Percentiles rank a stretch among this genome's conserved stretches.
Evolutionary conservation across 2,329 filamentous ascomycete genomes (phyloP).

Genomic region (Esteya vermicola): DNA sequence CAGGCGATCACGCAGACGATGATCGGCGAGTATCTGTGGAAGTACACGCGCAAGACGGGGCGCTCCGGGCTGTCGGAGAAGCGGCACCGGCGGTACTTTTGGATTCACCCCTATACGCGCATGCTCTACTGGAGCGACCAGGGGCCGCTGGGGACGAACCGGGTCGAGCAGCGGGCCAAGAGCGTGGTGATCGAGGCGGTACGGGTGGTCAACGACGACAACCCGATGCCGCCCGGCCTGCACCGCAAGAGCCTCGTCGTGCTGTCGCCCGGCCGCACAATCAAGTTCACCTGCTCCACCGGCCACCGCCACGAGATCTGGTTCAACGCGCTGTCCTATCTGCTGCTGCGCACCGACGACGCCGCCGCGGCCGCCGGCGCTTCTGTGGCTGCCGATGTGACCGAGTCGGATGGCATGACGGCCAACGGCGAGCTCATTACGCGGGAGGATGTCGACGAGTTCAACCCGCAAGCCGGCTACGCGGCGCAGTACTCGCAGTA

Average conservation of each 20-base stretch:
- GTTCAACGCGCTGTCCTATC: slow-evolving; percentile 93
- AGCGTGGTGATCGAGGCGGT: slow-evolving; percentile 90
- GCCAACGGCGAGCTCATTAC: slow-evolving; percentile 35
- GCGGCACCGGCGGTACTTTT: slow-evolving; percentile 90
- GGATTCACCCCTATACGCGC: slow-evolving; percentile 94
- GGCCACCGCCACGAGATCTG: slow-evolving; percentile 93
- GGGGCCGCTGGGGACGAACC: slow-evolving; percentile 67
- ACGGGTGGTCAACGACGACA: slow-evolving; percentile 83
- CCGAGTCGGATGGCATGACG: slow-evolving; percentile 38
- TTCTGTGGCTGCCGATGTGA: no score
- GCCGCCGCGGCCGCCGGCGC: no score
- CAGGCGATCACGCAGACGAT: slow-evolving; percentile 98
- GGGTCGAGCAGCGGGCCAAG: slow-evolving; percentile 64
- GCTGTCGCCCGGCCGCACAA: slow-evolving; percentile 70
- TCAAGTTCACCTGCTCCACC: slow-evolving; percentile 91
- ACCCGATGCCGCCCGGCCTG: slow-evolving; percentile 85
- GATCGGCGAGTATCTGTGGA: slow-evolving; percentile 98
- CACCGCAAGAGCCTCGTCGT: slow-evolving; percentile 90
- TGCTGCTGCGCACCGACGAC: slow-evolving; percentile 59
- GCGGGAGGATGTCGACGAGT: slow-evolving; percentile 57
- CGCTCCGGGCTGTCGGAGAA: slow-evolving; percentile 78
- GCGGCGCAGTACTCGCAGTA: no score
- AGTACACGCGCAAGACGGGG: slow-evolving; percentile 93
- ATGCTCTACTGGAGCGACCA: slow-evolving; percentile 94
- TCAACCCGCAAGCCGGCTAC: no score